Evolutionary conservation across 2,329 filamentous ascomycete genomes (phyloP).

Genomic region (Fusarium dlaminii): DNA sequence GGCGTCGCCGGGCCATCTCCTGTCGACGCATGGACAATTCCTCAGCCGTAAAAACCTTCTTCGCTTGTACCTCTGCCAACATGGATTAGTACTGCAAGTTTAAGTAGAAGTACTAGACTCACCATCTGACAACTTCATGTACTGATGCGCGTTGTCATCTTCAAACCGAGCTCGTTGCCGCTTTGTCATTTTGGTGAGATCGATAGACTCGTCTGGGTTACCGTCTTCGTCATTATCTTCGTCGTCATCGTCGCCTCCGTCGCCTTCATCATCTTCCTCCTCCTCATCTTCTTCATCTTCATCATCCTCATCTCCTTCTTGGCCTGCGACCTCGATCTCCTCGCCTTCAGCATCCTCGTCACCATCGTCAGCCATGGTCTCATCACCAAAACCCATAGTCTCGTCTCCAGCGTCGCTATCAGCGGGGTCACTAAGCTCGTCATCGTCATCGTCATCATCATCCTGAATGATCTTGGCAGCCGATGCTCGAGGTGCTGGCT

Average conservation of each 20-base stretch:
- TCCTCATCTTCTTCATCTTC: conserved; percentile 54
- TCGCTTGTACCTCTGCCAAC: conserved; percentile 67
- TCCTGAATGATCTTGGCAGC: conserved; percentile 49
- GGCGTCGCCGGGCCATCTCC: conserved; percentile 69
- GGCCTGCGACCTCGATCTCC: conserved; percentile 54
- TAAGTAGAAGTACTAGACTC: conserved; percentile 36
- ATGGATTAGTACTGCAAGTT: conserved; percentile 10
- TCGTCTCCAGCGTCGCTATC: conserved; percentile 59
- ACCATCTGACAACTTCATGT: conserved; percentile 70
- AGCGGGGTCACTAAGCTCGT: conserved; percentile 63
- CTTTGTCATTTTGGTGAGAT: conserved; percentile 69
- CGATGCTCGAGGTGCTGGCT: conserved; percentile 47
- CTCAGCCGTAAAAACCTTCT: conserved; percentile 69
- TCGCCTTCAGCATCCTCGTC: conserved; percentile 61
- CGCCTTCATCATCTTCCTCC: conserved; percentile 54
- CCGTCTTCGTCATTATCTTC: conserved; percentile 55
- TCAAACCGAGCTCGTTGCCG: conserved; percentile 68
- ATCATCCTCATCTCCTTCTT: conserved; percentile 55
- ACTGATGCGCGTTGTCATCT: conserved; percentile 60
- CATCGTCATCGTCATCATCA: conserved; percentile 60
- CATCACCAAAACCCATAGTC: conserved; percentile 53
- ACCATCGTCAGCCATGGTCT: conserved; percentile 57
- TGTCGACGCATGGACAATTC: conserved; percentile 69
- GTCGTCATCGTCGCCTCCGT: conserved; percentile 53
- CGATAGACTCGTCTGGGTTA: conserved; percentile 61